Evolutionary conservation across 331 rosid species (phyloP), one percentile per base, ranked within the genome.

Genomic region (Dryas integrifolia): DNA sequence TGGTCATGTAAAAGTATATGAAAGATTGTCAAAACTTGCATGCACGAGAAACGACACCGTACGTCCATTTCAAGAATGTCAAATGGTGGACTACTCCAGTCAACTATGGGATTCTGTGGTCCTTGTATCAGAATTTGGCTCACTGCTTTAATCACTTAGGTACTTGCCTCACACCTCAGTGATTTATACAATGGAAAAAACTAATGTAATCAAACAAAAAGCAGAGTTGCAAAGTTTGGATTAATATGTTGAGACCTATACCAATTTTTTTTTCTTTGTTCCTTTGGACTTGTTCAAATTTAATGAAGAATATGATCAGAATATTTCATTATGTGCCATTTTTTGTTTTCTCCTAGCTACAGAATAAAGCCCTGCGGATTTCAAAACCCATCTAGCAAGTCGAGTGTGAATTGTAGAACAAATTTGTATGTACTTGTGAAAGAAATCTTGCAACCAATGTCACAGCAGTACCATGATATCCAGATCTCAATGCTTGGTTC

Each of bases 51-150:
- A 67, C 18, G 58, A 77, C 51, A 70, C 9, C 9, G 14, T 44
- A 10, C 58, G 67, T 70, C 76, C 76, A 77, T 77, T 26, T 70
- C 76, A 69, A 43, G 74, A 39, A 35, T 67, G 62, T 76, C 50
- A 76, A 60, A 56, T 26, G 40, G 6, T 40, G 40, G 58, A 44
- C 64, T 70, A 7, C 70, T 69, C 58, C 64, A 49, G 30, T 26
- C 30, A 26, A 26, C 63, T 76, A 35, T 76, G 24, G 46, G 6
- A 44, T 69, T 52, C 47, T 0, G 59, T 35, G 63, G 49, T 63
- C 68, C 49, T 18, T 63, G 4, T 11, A 38, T 52, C 50, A 69
- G 24, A n/a, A 15, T 9, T 50, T 38, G 26, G 8, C 63, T 55
- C 61, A 21, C 39, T 56, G 61, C 6, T 24, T 30, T 30, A 26